A percentile compares a stretch with the other conserved stretches of the same genome.
Conservation (phyloP, 805 yeast species). For the Sungouiozyma intestinalis region DNA sequence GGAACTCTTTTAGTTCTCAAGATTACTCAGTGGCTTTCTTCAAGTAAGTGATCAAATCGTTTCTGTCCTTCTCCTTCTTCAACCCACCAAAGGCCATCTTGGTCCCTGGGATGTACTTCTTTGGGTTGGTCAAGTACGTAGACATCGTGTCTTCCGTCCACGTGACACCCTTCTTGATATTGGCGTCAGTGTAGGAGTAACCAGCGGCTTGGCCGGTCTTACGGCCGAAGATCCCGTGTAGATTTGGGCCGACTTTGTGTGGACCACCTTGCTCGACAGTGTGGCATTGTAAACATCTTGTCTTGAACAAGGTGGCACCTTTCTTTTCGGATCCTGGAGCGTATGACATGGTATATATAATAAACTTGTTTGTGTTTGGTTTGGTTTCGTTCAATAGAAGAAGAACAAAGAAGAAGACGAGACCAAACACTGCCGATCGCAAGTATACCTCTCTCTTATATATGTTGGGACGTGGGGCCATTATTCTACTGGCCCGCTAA, state of each 20-base stretch:
- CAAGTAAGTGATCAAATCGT: conserved; percentile 88
- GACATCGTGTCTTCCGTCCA: conserved; percentile 86
- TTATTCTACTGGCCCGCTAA: background rate
- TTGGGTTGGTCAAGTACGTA: conserved; percentile 97
- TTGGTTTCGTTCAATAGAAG: background rate
- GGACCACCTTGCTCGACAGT: conserved; percentile 94
- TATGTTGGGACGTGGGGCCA: background rate
- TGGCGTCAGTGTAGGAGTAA: conserved; percentile 95
- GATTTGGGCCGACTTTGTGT: conserved; percentile 98
- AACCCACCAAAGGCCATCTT: conserved; percentile 99
- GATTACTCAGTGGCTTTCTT: conserved; percentile 38
- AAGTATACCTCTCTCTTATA: too few relatives aligned
- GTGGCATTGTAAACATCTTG: conserved; percentile 99
- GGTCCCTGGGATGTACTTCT: conserved; percentile 99
- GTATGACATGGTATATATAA: background rate
- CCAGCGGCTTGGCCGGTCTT: conserved; percentile 86
- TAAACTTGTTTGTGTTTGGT: background rate
- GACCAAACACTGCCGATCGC: too few relatives aligned
- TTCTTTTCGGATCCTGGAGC: conserved; percentile 44
- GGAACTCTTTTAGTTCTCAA: too few relatives aligned
- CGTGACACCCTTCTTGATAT: conserved; percentile 85
- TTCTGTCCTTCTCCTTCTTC: conserved; percentile 98
- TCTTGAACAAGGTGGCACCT: conserved; percentile 97
- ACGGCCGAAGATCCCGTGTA: conserved; percentile 92
- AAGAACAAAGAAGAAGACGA: background rate